Percentiles rank a stretch among this genome's conserved stretches.
These are phyloP conservation scores for Acacia melanoxylon DNA, from an alignment of 306 rosid genomes.

Conservation along the genomic window DNA sequence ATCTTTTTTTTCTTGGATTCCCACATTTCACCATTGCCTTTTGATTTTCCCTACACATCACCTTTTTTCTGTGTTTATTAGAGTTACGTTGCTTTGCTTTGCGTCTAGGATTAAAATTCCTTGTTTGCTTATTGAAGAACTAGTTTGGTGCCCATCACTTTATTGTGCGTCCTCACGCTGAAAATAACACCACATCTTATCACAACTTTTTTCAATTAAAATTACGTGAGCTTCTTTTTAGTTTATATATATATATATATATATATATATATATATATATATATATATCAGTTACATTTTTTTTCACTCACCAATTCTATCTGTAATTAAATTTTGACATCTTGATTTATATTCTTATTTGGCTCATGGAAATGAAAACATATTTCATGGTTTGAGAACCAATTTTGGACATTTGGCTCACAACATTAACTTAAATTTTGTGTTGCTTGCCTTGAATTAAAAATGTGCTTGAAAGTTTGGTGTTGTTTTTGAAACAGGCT, in stretches of 20 bases:
- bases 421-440: background rate
- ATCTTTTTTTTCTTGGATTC: background rate
- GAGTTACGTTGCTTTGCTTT: background rate
- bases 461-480: background rate
- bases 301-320: too few relatives aligned
- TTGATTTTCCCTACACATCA: background rate
- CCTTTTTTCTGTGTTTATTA: background rate
- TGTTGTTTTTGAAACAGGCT: background rate
- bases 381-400: too few relatives aligned
- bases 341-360: background rate
- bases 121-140: background rate
- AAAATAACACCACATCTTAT: background rate
- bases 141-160: background rate
- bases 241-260: too few relatives aligned
- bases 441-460: background rate
- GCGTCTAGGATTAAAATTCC: background rate
- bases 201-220: background rate
- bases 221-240: background rate
- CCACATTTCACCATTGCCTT: background rate
- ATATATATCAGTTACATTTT: too few relatives aligned
- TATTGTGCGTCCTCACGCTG: background rate
- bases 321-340: too few relatives aligned
- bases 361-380: too few relatives aligned
- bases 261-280: too few relatives aligned
- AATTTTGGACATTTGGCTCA: background rate